Percentiles rank a stretch among this genome's conserved stretches.
phyloP scores from a whole-genome alignment of 768 basidiomycete species.

The Suillus subluteus region DNA sequence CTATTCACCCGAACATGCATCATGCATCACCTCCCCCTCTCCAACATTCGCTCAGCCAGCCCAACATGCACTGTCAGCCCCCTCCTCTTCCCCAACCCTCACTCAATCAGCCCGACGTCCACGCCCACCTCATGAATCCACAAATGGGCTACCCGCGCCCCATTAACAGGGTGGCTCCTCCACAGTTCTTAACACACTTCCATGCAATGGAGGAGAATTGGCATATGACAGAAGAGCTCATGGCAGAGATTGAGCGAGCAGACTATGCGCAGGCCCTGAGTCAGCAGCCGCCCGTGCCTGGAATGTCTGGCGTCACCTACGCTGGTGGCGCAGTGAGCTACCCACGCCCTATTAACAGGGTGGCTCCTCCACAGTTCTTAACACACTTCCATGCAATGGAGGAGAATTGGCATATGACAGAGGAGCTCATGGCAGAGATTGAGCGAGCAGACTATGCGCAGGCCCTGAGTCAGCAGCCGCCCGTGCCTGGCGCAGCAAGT shows the following conservation, averaged over 20 bases:
- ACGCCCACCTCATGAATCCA: conserved; percentile 33
- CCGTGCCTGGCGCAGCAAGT: conserved; percentile 43
- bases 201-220: conserved; percentile 59
- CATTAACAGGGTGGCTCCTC: conserved; percentile 56
- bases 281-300: conserved; percentile 41
- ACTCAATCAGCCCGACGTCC: conserved; percentile 32
- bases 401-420: conserved; percentile 68
- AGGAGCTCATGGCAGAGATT: conserved; percentile 70
- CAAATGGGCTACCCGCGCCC: conserved; percentile 63
- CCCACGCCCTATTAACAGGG: conserved; percentile 66
- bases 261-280: conserved; percentile 62
- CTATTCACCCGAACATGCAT: conserved; percentile 32
- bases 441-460: conserved; percentile 70
- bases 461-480: conserved; percentile 48
- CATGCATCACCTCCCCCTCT: conserved; percentile 39
- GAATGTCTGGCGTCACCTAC: conserved; percentile 48
- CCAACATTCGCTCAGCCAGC: conserved; percentile 33
- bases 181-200: conserved; percentile 60
- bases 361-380: conserved; percentile 57
- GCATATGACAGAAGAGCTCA: conserved; percentile 70
- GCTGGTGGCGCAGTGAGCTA: conserved; percentile 42
- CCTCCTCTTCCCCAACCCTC: conserved; percentile 42
- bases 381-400: conserved; percentile 56
- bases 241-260: conserved; percentile 73
- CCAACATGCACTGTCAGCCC: conserved; percentile 29